Base-by-base conservation (phyloP, 352 stramenopile species). In the Phytophthora pini region DNA sequence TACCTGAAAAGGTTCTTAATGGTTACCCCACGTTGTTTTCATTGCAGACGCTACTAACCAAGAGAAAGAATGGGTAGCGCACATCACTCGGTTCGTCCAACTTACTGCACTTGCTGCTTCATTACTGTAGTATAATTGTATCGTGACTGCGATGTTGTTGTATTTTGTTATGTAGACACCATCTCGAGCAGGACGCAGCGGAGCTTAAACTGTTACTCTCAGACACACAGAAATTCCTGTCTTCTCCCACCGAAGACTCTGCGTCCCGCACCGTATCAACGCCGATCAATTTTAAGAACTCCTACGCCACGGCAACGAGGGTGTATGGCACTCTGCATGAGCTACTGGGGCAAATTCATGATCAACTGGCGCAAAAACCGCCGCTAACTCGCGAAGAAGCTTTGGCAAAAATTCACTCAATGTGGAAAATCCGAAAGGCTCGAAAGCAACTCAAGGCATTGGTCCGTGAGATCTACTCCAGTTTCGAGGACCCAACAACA, bases 391-490 rank as follows among this genome's bases (percentile, higher is more conserved):
- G 61, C 34, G 76, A 85, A 39, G 79, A 92, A 46, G 87, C 87
- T 1, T 59, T 89, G 3, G 10, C 61, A 17, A 89, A 84, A 49
- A 93, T 93, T 49, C 84, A 94, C 51, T 69, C 69, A n/a, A 89
- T 91, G 78, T 94, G 84, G 84, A 76, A 72, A 32, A 74, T 92
- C 9, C 83, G 82, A 12, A 77, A 79, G 50, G 83, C 87, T 3
- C 79, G 84, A 31, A 92, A 92, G 45, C 80, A 90, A 32, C 70
- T 94, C 13, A 80, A 81, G 39, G 66, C 71, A 34, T 65, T 94
- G 4, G 55, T 92, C 4, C 77, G 62, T 20, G 84, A 77, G 10
- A 74, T 92, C 24, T 95, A 90, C 49, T 40, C 83, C 29, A 79
- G 63, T 24, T 82, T 87, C 31, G 64, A 84, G 52, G 84, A 95